A percentile compares a stretch with the other conserved stretches of the same genome.
Evolutionary conservation across 2,329 filamentous ascomycete species (phyloP).

Genomic region (Pyrenophora seminiperda): DNA sequence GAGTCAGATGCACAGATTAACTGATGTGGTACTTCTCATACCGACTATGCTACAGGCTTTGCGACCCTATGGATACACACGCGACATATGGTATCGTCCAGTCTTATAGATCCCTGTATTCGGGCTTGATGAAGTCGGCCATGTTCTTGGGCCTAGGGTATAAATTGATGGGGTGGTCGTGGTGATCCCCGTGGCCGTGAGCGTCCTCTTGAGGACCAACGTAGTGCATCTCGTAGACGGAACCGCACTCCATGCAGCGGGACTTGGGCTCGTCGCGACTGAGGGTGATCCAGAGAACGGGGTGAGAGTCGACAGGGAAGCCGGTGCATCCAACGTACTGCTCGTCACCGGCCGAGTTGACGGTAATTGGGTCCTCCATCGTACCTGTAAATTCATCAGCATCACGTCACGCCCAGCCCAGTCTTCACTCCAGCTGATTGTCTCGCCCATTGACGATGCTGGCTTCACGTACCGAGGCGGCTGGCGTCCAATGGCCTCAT

Average conservation of each 20-base stretch:
- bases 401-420: conserved; percentile 9
- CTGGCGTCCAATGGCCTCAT: conserved; percentile 95
- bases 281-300: conserved; percentile 86
- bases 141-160: conserved; percentile 85
- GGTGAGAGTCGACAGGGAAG: conserved; percentile 88
- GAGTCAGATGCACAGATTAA: conserved; percentile 5
- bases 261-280: conserved; percentile 88
- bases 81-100: conserved; percentile 9
- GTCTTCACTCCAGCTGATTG: background rate
- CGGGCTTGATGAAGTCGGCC: conserved; percentile 91
- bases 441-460: background rate
- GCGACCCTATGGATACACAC: conserved; percentile 39
- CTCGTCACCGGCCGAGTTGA: conserved; percentile 92
- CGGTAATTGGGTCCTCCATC: conserved; percentile 80
- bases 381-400: conserved; percentile 65
- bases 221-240: conserved; percentile 98
- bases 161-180: conserved; percentile 51
- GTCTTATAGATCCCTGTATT: conserved; percentile 75
- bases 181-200: conserved; percentile 64
- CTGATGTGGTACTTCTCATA: conserved; percentile 27
- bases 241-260: conserved; percentile 96
- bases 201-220: conserved; percentile 79
- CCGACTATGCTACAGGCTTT: conserved; percentile 44
- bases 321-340: conserved; percentile 98
- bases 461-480: conserved; percentile 69